A percentile compares a stretch with the other conserved stretches of the same genome.
Conservation (phyloP, 177 flowering plant species). For the Vitis hybrid region DNA sequence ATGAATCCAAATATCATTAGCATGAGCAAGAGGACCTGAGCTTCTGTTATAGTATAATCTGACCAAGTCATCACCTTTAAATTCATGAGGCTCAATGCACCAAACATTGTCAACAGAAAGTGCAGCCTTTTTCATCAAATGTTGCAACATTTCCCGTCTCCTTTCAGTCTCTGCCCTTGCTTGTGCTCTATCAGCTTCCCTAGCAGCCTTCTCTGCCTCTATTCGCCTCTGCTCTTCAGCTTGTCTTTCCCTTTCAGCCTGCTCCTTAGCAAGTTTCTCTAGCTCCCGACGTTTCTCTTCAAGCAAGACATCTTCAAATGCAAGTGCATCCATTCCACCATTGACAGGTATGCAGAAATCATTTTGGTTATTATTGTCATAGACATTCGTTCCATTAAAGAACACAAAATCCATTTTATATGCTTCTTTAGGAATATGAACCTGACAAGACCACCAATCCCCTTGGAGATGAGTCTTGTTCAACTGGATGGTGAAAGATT, state of each 20-base stretch:
- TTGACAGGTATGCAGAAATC: constrained; percentile 70
- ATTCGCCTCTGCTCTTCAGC: constrained; percentile 65
- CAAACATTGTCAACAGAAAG: constrained; percentile 58
- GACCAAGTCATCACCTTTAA: constrained; percentile 61
- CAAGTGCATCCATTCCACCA: constrained; percentile 72
- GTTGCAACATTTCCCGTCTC: constrained; percentile 39
- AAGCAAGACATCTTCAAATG: constrained; percentile 93
- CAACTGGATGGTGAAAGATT: constrained; percentile 67
- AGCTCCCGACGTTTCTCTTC: constrained; percentile 86
- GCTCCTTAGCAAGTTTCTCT: constrained; percentile 69
- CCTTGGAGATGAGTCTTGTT: constrained; percentile 64
- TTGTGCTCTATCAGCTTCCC: constrained; percentile 74
- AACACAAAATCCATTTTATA: constrained; percentile 90
- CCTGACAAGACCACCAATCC: constrained; percentile 95
- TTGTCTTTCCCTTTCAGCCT: constrained; percentile 82
- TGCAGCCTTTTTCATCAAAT: constrained; percentile 46
- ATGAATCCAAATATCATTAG: constrained; percentile 84
- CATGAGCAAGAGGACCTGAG: constrained; percentile 77
- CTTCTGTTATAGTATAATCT: constrained; percentile 70
- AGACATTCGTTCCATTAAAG: constrained; percentile 74
- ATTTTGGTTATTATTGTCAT: constrained; percentile 80
- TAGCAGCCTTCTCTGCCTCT: constrained; percentile 77
- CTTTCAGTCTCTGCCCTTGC: constrained; percentile 65
- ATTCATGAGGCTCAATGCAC: constrained; percentile 71
- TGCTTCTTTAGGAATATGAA: constrained; percentile 85